A percentile compares a stretch with the other conserved stretches of the same genome.
phyloP scores from a whole-genome alignment of 1,139 yeast genomes.

The Debaryomyces sp. region DNA sequence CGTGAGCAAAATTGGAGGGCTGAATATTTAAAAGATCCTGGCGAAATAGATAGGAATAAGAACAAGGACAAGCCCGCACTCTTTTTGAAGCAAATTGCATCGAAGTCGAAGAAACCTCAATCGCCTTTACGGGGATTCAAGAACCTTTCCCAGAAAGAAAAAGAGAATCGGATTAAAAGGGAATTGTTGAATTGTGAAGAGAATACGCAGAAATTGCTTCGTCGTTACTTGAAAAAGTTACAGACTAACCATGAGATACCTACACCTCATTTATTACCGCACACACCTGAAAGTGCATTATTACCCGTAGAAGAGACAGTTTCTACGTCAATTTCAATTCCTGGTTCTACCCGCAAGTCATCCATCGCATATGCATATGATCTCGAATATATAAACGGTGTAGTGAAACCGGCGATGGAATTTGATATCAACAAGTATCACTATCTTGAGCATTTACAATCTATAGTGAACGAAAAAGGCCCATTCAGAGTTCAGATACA shows the following conservation, averaged over 20 bases:
- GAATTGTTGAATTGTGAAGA: constrained; percentile 7
- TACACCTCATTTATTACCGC: constrained; percentile 37
- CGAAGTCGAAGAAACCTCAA: not conserved
- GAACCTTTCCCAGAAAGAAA: not conserved
- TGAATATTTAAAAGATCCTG: constrained; percentile 12
- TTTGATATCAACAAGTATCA: constrained; percentile 36
- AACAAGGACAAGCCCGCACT: constrained; percentile 9
- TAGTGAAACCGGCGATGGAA: constrained; percentile 41
- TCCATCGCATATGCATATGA: constrained; percentile 36
- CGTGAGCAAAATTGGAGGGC: constrained; percentile 21
- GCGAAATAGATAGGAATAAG: constrained; percentile 9
- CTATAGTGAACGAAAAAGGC: constrained; percentile 35
- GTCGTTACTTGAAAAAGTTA: constrained; percentile 31
- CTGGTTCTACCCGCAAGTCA: constrained; percentile 24
- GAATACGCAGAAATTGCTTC: constrained; percentile 22
- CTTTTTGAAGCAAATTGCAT: constrained; percentile 10
- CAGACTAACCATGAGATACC: constrained; percentile 33
- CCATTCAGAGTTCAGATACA: constrained; percentile 38
- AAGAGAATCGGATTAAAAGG: constrained; percentile 10
- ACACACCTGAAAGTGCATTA: constrained; percentile 21
- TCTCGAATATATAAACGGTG: constrained; percentile 32
- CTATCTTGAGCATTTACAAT: constrained; percentile 21
- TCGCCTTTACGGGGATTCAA: not conserved
- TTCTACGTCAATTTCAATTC: constrained; percentile 15
- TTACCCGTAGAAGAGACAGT: constrained; percentile 10